Percentiles rank a stretch among this genome's conserved stretches.
These are phyloP conservation scores for Anthracocystis panici-leucophaei DNA, from an alignment of 1,284 basidiomycete genomes.

Conservation along the genomic window DNA sequence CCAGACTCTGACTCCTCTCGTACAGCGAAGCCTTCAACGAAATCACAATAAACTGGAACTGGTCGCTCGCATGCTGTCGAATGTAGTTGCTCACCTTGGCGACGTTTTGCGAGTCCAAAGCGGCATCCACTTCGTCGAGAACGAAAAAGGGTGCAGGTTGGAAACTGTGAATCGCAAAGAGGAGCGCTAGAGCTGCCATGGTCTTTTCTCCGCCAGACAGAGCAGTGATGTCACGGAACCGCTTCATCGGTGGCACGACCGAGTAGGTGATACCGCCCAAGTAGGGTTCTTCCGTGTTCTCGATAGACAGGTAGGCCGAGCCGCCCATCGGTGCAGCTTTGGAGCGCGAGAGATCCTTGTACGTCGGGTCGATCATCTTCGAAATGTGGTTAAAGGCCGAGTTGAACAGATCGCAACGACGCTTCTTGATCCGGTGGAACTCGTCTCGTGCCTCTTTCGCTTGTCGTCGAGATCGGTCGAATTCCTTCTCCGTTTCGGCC, in stretches of 20 bases:
- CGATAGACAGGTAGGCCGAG: constrained; percentile 92
- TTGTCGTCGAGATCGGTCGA: constrained; percentile 77
- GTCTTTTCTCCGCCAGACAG: constrained; percentile 98
- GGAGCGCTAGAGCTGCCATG: constrained; percentile 91
- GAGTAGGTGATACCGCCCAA: constrained; percentile 95
- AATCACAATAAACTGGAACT: constrained; percentile 97
- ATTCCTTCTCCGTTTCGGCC: constrained; percentile 74
- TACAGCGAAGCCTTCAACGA: constrained; percentile 85
- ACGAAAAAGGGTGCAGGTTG: constrained; percentile 99
- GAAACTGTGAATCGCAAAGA: constrained; percentile 93
- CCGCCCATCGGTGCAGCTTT: constrained; percentile 93
- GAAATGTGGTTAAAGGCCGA: constrained; percentile 96
- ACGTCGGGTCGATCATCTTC: constrained; percentile 91
- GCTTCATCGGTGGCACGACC: constrained; percentile 96
- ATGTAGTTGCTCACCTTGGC: constrained; percentile 68
- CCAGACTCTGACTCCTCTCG: constrained; percentile 88
- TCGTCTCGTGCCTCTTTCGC: constrained; percentile 89
- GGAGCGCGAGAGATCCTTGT: constrained; percentile 97
- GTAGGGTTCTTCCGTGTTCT: constrained; percentile 98
- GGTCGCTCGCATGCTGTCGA: constrained; percentile 70
- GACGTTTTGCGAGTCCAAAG: constrained; percentile 73
- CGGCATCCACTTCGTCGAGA: constrained; percentile 97
- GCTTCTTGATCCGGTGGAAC: constrained; percentile 86
- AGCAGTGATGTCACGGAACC: constrained; percentile 98
- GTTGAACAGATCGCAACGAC: constrained; percentile 83